Evolutionary conservation across 768 basidiomycete species (phyloP), one percentile per base, ranked within the genome.

Genomic region (Russula lepida): DNA sequence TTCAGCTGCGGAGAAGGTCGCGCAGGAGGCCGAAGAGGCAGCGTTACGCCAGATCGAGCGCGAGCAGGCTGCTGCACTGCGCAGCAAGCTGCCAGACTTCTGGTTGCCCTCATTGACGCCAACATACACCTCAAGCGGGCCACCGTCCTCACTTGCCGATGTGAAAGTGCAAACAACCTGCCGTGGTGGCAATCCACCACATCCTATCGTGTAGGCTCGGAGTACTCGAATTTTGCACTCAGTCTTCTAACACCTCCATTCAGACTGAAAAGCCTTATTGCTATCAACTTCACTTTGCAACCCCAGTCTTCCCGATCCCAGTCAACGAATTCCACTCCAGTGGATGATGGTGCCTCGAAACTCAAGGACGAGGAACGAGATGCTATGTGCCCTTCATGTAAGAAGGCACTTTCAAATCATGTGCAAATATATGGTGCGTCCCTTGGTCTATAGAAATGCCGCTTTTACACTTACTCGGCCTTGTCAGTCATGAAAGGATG

Each of bases 81-180:
- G 87, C 61, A 81, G 84, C 62, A 97, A 98, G 72, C 80, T 98
- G 3, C 94, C 97, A 2, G 94, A 97, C 68, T 99, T 97, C 71
- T 99, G 97, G 97, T 78, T 99, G 41, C 94, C 94, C 2, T 93
- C 90, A 0, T 74, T 98, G 27, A 94, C 95, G 0, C 95, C 95
- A 0, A 95, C 81, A 48, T 83, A 89, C 72, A 75, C 81, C 25
- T 77, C 88, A 33, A 77, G 70, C 52, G 84, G 84, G 0, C 79
- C 78, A 11, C 86, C 85, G 2, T 78, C 77, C 28, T 86, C 86
- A 4, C 73, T 93, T 46, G 79, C 81, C 66, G 91, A 94, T 67
- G 80, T 94, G 35, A 93, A 93, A 72, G 73, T 94, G 32, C 88
- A 92, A 68, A 92, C 95, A 8, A 83, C 89, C 57, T 99, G 97